These are phyloP conservation scores for Ganoderma sp. DNA, from an alignment of 1,284 basidiomycete genomes.

Conservation along the genomic window DNA sequence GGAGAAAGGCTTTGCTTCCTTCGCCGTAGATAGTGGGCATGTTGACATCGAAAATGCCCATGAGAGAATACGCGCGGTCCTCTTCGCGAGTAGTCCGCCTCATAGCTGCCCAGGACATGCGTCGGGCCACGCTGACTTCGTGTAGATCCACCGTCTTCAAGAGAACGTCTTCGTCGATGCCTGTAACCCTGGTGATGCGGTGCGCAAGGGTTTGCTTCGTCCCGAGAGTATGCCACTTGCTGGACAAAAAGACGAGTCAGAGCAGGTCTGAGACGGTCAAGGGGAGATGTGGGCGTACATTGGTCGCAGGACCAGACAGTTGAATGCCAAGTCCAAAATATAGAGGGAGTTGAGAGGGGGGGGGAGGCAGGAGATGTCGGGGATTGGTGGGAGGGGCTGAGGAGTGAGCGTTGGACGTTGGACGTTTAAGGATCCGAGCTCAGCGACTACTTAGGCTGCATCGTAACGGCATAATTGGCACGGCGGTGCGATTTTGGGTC, in stretches of 20 bases:
- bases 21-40: conserved; percentile 10
- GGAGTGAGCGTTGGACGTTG: no score
- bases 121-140: conserved; percentile 16
- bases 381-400: no score
- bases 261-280: neutral
- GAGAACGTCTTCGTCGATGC: conserved; percentile 15
- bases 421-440: no score
- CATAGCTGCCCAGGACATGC: conserved; percentile 25
- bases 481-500: no score
- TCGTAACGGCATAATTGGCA: no score
- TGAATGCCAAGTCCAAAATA: no score
- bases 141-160: conserved; percentile 3
- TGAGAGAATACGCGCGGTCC: conserved; percentile 12
- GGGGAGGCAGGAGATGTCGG: no score
- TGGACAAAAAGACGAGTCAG: conserved; percentile 16
- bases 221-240: conserved; percentile 14
- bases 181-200: conserved; percentile 12
- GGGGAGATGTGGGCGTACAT: neutral
- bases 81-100: conserved; percentile 8
- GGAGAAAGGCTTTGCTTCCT: conserved; percentile 1
- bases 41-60: conserved; percentile 10
- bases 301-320: neutral
- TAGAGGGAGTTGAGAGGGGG: no score
- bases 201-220: conserved; percentile 12
- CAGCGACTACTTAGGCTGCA: no score